These are phyloP conservation scores for Coemansia sp. DNA, from an alignment of 192 early-diverging fungal genomes.

Conservation along the genomic window DNA sequence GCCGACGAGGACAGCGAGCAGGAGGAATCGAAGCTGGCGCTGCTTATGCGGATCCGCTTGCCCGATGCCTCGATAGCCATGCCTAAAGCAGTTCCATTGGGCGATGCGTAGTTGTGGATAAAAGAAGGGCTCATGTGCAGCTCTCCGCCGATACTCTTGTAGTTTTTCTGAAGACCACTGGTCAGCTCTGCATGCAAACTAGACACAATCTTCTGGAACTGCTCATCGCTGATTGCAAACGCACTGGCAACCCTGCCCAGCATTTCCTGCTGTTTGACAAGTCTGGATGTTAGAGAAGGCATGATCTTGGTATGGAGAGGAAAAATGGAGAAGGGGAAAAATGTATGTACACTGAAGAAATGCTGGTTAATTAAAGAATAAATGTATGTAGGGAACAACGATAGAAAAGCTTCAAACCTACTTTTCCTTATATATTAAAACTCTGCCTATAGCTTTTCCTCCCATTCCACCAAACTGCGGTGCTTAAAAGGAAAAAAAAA, in stretches of 20 bases:
- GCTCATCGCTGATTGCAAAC: conserved; percentile 23
- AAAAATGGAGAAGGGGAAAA: background rate
- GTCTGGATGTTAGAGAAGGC: background rate
- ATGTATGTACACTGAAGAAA: background rate
- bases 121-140: conserved; percentile 5
- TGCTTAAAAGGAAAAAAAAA: too few relatives aligned
- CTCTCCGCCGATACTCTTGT: conserved; percentile 68
- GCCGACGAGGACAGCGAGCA: conserved; percentile 57
- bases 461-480: too few relatives aligned
- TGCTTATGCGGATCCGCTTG: conserved; percentile 64
- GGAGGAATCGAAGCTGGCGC: conserved; percentile 64
- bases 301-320: background rate
- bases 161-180: conserved; percentile 52
- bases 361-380: background rate
- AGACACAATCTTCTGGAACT: conserved; percentile 10
- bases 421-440: background rate
- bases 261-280: conserved; percentile 44
- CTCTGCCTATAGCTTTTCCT: too few relatives aligned
- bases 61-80: conserved; percentile 7
- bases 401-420: background rate
- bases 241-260: conserved; percentile 50
- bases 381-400: too few relatives aligned
- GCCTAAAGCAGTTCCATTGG: conserved; percentile 4
- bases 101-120: background rate
- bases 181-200: conserved; percentile 62